Percentiles rank a stretch among this genome's conserved stretches.
Conservation (phyloP, 805 yeast species). For the Candida caryicola region DNA sequence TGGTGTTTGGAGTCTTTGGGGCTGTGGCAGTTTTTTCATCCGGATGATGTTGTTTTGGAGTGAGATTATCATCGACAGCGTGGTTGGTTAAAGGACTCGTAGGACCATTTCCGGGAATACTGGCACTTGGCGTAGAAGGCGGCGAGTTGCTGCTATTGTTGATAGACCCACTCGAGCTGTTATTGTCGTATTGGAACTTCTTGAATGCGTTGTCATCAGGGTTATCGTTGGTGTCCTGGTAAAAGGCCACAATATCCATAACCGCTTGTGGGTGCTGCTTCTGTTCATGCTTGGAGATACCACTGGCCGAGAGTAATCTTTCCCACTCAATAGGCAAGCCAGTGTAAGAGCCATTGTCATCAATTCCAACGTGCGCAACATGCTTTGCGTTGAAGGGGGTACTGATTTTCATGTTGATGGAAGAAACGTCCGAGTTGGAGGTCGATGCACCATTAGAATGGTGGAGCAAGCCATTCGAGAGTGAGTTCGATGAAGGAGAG, state of each 20-base stretch:
- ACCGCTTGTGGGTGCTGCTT: constrained; percentile 92
- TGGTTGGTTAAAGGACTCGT: constrained; percentile 4
- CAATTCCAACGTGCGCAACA: constrained; percentile 91
- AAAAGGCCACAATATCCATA: constrained; percentile 84
- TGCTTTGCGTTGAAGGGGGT: constrained; percentile 89
- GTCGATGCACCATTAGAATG: constrained; percentile 8
- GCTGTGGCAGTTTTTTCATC: constrained; percentile 9
- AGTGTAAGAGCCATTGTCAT: constrained; percentile 81
- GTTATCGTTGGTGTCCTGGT: constrained; percentile 55
- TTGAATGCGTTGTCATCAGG: constrained; percentile 43
- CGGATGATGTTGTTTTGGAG: constrained; percentile 32
- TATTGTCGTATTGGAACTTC: constrained; percentile 35
- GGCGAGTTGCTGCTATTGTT: constrained; percentile 20
- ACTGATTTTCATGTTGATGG: constrained; percentile 62
- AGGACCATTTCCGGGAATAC: constrained; percentile 8
- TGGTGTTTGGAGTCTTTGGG: constrained; percentile 28
- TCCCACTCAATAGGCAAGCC: constrained; percentile 96
- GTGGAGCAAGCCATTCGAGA: constrained; percentile 3
- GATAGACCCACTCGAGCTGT: constrained; percentile 23
- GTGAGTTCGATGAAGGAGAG: constrained; percentile 12
- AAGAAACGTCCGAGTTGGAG: constrained; percentile 14
- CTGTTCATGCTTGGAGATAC: constrained; percentile 85
- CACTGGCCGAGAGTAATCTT: constrained; percentile 73
- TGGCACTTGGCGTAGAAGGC: constrained; percentile 26
- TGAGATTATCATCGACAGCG: constrained; percentile 5